phyloP scores from a whole-genome alignment of 2,329 filamentous ascomycete genomes.

The Neospermospora avenae region DNA sequence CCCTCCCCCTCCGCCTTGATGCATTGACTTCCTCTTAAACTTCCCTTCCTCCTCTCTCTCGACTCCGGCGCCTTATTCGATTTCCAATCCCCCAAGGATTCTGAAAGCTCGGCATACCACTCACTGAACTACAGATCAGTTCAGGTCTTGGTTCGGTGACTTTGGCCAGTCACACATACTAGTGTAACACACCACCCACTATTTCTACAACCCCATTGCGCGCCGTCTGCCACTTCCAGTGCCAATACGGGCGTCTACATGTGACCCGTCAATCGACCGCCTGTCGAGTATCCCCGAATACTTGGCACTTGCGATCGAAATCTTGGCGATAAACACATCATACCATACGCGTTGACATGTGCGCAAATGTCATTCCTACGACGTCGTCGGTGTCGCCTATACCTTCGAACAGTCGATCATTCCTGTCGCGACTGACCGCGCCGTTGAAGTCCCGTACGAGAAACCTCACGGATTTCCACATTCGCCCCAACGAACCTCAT shows the following conservation, averaged over 20 bases:
- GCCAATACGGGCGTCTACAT: constrained; percentile 11
- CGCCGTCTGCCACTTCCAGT: constrained; percentile 6
- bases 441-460: constrained; percentile 48
- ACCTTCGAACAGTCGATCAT: constrained; percentile 29
- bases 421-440: constrained; percentile 43
- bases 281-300: constrained; percentile 20
- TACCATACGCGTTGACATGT: constrained; percentile 28
- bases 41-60: not conserved
- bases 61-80: not conserved
- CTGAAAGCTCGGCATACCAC: not conserved
- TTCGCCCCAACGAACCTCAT: constrained; percentile 73
- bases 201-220: constrained; percentile 1
- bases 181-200: not conserved
- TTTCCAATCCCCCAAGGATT: not conserved
- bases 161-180: constrained; percentile 1
- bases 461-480: constrained; percentile 73
- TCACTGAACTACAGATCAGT: not conserved
- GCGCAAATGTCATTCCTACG: constrained; percentile 32
- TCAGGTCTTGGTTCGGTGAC: not conserved
- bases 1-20: not conserved
- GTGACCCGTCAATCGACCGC: constrained; percentile 8
- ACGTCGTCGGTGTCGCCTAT: constrained; percentile 25
- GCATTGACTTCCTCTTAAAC: not conserved
- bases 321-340: constrained; percentile 33
- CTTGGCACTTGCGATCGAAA: constrained; percentile 29